Evolutionary conservation across 257 asterid species (phyloP), one percentile per base, ranked within the genome.

Genomic region (Rehmannia glutinosa): DNA sequence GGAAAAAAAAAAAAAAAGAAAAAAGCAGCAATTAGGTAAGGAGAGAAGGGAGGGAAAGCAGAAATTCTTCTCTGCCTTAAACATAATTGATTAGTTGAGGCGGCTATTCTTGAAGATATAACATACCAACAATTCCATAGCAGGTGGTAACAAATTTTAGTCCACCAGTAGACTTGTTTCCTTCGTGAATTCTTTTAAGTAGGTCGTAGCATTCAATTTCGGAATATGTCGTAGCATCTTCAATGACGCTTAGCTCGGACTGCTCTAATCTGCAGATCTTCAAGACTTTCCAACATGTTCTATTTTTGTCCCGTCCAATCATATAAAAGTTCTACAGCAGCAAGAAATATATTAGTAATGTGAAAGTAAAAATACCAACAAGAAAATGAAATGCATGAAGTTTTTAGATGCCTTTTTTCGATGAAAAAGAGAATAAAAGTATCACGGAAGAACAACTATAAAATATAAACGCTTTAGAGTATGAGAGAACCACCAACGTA

Each of bases 121-220:
- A 59, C 95, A 59, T 77, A 93, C 99, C 99, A 61, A 88, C 81
- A 66, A 94, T 91, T 59, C 99, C 99, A 49, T 88, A 94, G 82
- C 96, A 94, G 43, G 75, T 69, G 19, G 97, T 84, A 36, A 91
- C 91, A 19, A 90, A 87, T 69, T 88, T 88, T 73, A 94, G 74
- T 30, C 99, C 99, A 20, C 99, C 97, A 4, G 90, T 83, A 25
- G 87, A 72, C 84, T 54, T 82, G 88, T 94, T 94, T 63, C 96
- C 99, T 50, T 81, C 95, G 35, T 83, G 79, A 66, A 94, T 87
- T 80, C 96, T 81, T 73, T 77, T 78, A 21, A 90, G 74, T 19
- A 94, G 96, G 24, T 91, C 97, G 19, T 67, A 58, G 73, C 90
- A 86, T 70, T 94, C 97, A 9, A 71, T 60, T 51, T 83, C 87